Conservation (phyloP, 805 yeast genomes). For the Metschnikowia lochheadii region DNA sequence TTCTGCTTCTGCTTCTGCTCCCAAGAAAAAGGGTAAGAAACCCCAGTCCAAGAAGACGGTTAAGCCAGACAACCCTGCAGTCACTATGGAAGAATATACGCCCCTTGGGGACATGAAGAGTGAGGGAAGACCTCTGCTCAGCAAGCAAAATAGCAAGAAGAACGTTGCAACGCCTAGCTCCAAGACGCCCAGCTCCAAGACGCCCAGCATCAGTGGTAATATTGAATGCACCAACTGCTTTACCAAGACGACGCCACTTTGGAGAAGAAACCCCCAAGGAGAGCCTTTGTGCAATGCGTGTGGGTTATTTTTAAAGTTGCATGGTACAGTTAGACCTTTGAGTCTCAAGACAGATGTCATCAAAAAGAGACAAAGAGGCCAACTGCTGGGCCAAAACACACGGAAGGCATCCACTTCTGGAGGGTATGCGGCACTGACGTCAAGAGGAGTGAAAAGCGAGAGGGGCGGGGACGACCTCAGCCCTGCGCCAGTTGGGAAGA, state of each 20-base stretch:
- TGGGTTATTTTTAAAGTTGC: conserved; percentile 52
- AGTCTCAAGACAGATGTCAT: conserved; percentile 90
- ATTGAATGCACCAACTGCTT: conserved; percentile 78
- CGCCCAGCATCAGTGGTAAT: conserved; percentile 4
- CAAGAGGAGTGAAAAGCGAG: conserved; percentile 1
- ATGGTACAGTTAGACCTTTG: conserved; percentile 92
- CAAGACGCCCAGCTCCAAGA: conserved; percentile 1
- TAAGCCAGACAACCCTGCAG: background rate
- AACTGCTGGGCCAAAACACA: conserved; percentile 8
- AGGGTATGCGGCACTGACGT: background rate
- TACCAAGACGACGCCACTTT: conserved; percentile 87
- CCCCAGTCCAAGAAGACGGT: conserved; percentile 5
- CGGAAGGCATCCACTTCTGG: conserved; percentile 9
- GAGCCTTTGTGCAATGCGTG: conserved; percentile 87
- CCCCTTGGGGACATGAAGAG: background rate
- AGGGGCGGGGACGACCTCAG: conserved; percentile 48
- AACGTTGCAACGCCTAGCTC: background rate
- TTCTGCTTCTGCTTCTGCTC: background rate
- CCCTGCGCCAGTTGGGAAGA: conserved; percentile 38
- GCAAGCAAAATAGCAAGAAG: conserved; percentile 6
- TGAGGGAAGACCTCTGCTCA: conserved; percentile 1
- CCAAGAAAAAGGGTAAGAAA: conserved; percentile 11
- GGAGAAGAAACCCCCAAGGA: conserved; percentile 93
- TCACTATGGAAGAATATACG: background rate
- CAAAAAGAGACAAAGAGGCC: conserved; percentile 76